Evolutionary conservation across 371 early-diverging fungal species (phyloP), one percentile per base, ranked within the genome.

Genomic region (Syncephalastrum racemosum): DNA sequence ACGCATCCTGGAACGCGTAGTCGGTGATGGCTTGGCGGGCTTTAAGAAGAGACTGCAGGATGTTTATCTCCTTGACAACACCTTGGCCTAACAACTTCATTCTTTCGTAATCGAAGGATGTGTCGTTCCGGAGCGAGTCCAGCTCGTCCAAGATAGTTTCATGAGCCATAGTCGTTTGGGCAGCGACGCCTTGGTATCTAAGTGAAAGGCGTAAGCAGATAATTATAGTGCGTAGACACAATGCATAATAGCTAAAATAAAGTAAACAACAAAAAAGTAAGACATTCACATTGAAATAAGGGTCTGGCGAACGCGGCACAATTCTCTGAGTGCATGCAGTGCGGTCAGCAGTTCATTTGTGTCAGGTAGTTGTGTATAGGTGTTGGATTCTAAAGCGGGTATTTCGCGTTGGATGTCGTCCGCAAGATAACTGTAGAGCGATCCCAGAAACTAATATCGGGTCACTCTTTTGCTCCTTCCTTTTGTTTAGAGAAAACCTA

Each of bases 1-100:
- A 77, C 1, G 85, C 63, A 42, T 80, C 79, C 44, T 82, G 83
- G 41, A 83, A 77, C 0, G 83, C 81, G 64, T 82, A 85, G 23
- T 79, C 70, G 4, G 66, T 66, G 23, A 83, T 71, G 0, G 81
- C 74, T 23, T 64, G 70, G 41, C 79, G 66, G 31, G 81, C 68
- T 49, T 70, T 54, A 3, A 85, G 59, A 2, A 80, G 55, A 12
- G 71, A 64, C 10, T 59, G 69, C 24, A 85, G 52, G 0, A 78
- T 63, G 16, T 55, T 58, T 14, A 85, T 75, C 49, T 85, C 85
- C 22, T 62, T 68, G 16, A 70, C 71, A 2, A 85, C 68, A 0
- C 82, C 81, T 12, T 63, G 10, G 0, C 83, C 85, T 1, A 85
- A 53, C 16, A 82, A n/a, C 46, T 60, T 55, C 43, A 82, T 13